Evolutionary conservation across 2,329 filamentous ascomycete genomes (phyloP).

Genomic region (Ceratocystis colombiana): DNA sequence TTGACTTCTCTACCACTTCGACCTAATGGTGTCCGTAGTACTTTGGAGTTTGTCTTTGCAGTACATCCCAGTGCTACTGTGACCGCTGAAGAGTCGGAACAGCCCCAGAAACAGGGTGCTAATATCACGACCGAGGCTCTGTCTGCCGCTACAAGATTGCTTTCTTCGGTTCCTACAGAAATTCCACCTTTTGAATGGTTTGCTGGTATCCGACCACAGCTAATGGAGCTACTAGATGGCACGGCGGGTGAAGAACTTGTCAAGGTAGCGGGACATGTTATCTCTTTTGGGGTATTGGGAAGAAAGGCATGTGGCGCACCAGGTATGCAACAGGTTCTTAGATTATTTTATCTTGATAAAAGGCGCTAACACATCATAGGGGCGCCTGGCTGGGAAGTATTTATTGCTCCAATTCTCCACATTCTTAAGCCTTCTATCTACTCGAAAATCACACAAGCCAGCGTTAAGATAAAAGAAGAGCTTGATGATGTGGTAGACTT

Average conservation of each 20-base stretch:
- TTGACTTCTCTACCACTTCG: slow-evolving; percentile 53
- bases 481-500: slow-evolving; percentile 39
- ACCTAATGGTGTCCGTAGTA: slow-evolving; percentile 53
- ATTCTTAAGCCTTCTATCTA: slow-evolving; percentile 40
- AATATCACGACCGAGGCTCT: slow-evolving; percentile 60
- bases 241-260: slow-evolving; percentile 46
- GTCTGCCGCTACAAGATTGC: slow-evolving; percentile 50
- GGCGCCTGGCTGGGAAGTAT: slow-evolving; percentile 50
- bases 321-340: slow-evolving; percentile 32
- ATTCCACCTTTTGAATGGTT: slow-evolving; percentile 52
- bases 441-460: not conserved
- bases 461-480: slow-evolving; percentile 28
- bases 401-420: slow-evolving; percentile 49
- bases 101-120: slow-evolving; percentile 47
- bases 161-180: slow-evolving; percentile 49
- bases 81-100: slow-evolving; percentile 35
- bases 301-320: slow-evolving; percentile 54
- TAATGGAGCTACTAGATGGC: slow-evolving; percentile 53
- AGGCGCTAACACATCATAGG: slow-evolving; percentile 32
- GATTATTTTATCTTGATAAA: not conserved
- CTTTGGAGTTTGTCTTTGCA: slow-evolving; percentile 60
- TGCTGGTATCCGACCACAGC: slow-evolving; percentile 48
- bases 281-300: slow-evolving; percentile 57
- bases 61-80: slow-evolving; percentile 49
- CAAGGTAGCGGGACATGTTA: slow-evolving; percentile 51